Conservation (phyloP, 306 rosid species). For the Citrullus amarus region DNA sequence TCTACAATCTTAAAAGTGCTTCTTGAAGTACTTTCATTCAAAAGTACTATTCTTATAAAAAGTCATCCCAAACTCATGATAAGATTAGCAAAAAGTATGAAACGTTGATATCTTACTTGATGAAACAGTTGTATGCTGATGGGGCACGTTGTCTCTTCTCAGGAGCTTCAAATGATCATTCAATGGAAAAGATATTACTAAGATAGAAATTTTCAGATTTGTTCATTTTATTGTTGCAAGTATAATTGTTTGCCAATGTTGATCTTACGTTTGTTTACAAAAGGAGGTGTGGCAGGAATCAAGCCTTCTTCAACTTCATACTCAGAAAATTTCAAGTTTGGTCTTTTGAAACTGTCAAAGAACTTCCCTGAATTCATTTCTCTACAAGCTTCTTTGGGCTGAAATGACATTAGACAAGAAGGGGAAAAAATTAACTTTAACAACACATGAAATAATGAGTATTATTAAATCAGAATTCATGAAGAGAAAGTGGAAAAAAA, state of each 20-base stretch:
- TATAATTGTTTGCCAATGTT: not conserved
- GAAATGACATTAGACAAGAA: not conserved
- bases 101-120: constrained; percentile 47
- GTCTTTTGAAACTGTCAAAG: constrained; percentile 9
- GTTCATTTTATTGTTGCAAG: not conserved
- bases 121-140: constrained; percentile 85
- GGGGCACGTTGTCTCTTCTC: constrained; percentile 95
- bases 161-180: constrained; percentile 38
- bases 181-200: not conserved
- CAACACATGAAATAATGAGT: not conserved
- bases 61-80: not conserved
- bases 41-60: not conserved
- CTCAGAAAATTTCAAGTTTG: constrained; percentile 43
- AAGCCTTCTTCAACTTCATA: constrained; percentile 36
- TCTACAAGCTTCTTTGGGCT: constrained; percentile 3
- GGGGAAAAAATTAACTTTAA: not conserved
- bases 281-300: constrained; percentile 30
- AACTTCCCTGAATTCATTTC: not conserved
- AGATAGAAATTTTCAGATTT: not conserved
- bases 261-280: constrained; percentile 59
- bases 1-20: not conserved
- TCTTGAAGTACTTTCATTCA: not conserved
- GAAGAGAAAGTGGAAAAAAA: not conserved
- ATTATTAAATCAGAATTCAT: not conserved
- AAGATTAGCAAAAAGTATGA: not conserved